Percentiles rank a stretch among this genome's conserved stretches.
These are phyloP conservation scores for Fusarium metavorans DNA, from an alignment of 2,329 filamentous ascomycete genomes.

Conservation along the genomic window DNA sequence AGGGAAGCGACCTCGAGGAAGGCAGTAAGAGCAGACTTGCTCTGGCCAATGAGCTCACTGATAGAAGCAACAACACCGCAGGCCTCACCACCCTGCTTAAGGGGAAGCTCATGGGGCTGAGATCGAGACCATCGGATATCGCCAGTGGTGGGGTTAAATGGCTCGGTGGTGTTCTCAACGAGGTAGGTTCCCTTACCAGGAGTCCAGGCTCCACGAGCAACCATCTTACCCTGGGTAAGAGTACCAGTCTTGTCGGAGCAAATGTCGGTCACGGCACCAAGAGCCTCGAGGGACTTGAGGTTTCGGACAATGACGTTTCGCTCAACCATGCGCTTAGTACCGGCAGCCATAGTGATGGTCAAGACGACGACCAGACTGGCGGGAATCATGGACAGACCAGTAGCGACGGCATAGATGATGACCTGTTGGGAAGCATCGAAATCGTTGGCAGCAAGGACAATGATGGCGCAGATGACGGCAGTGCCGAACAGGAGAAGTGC, in stretches of 20 bases:
- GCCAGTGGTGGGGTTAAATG: conserved; percentile 68
- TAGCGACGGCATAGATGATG: conserved; percentile 66
- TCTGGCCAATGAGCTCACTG: conserved; percentile 55
- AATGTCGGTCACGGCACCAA: conserved; percentile 71
- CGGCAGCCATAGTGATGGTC: conserved; percentile 70
- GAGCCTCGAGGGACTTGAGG: conserved; percentile 65
- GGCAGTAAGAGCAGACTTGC: conserved; percentile 57
- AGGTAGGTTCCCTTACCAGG: conserved; percentile 68
- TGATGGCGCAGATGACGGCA: conserved; percentile 75
- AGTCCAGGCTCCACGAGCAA: conserved; percentile 70
- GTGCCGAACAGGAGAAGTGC: conserved; percentile 75
- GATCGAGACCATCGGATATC: conserved; percentile 56
- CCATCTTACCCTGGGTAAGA: conserved; percentile 73
- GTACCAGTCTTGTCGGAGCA: conserved; percentile 71
- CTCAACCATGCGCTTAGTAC: conserved; percentile 65
- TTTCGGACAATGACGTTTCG: conserved; percentile 66
- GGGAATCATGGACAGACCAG: conserved; percentile 63
- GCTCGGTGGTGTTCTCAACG: conserved; percentile 65
- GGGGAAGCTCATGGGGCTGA: conserved; percentile 55
- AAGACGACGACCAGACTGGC: conserved; percentile 64
- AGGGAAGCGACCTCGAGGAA: conserved; percentile 72
- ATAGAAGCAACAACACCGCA: conserved; percentile 43
- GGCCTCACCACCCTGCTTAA: conserved; percentile 46
- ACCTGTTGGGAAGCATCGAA: conserved; percentile 68
- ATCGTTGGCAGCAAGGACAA: conserved; percentile 74